These are phyloP conservation scores for Cardamine resedifolia DNA, from an alignment of 345 rosid species.

Conservation along the genomic window DNA sequence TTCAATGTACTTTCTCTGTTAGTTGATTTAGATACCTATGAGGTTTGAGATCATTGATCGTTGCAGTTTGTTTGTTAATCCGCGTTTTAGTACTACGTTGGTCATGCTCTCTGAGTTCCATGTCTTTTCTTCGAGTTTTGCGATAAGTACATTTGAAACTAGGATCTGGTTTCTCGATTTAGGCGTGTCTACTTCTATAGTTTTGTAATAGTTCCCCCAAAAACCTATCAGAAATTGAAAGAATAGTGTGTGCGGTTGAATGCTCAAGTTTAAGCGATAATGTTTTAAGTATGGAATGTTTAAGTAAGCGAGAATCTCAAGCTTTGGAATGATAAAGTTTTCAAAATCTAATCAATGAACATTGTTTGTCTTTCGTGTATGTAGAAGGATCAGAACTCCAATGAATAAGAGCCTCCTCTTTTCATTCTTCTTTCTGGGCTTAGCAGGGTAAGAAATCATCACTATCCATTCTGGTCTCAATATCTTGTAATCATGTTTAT, in stretches of 20 bases:
- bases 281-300: no score
- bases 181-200: background rate
- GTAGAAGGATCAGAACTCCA: constrained; percentile 75
- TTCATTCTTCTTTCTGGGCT: constrained; percentile 86
- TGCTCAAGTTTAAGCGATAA: background rate
- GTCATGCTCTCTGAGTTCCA: background rate
- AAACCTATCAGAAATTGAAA: background rate
- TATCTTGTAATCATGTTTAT: constrained; percentile 11
- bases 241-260: background rate
- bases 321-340: background rate
- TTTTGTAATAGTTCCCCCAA: background rate
- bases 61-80: background rate
- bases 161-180: constrained; percentile 9
- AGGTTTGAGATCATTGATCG: background rate
- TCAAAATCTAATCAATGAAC: background rate
- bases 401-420: constrained; percentile 62
- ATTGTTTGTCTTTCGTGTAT: constrained; percentile 32
- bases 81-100: background rate
- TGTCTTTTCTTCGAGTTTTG: background rate
- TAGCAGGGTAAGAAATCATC: constrained; percentile 65
- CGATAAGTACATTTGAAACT: background rate
- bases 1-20: background rate
- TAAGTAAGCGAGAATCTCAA: background rate
- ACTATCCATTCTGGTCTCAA: background rate
- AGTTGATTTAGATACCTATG: background rate